phyloP scores from a whole-genome alignment of 495 filamentous ascomycete species.

The Amorphotheca resinae region DNA sequence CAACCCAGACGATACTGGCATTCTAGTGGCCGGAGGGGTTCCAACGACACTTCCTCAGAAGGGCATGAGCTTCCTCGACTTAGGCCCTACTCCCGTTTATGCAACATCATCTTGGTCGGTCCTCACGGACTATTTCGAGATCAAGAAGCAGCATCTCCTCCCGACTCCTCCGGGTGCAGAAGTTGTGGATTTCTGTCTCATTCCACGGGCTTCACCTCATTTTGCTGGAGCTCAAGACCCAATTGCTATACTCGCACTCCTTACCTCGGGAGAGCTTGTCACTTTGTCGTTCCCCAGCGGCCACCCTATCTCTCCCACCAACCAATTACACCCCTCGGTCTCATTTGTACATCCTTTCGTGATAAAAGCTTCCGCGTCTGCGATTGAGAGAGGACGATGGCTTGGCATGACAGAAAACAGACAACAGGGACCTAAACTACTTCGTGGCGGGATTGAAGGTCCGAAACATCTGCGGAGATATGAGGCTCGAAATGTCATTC shows the following conservation, averaged over 20 bases:
- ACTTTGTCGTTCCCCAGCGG: conserved; percentile 87
- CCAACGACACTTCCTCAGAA: conserved; percentile 48
- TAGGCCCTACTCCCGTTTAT: conserved; percentile 81
- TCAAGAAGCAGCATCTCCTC: conserved; percentile 54
- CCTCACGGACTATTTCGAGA: conserved; percentile 62
- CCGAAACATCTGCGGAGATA: conserved; percentile 55
- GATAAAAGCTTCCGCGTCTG: conserved; percentile 50
- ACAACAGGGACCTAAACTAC: conserved; percentile 55
- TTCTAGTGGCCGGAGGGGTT: conserved; percentile 75
- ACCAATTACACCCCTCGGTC: conserved; percentile 74
- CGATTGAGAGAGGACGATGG: conserved; percentile 68
- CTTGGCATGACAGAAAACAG: conserved; percentile 74
- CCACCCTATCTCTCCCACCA: conserved; percentile 78
- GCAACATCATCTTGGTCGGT: conserved; percentile 81
- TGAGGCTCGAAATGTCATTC: conserved; percentile 67
- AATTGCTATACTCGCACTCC: conserved; percentile 63
- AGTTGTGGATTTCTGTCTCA: conserved; percentile 67
- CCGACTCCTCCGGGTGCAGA: conserved; percentile 56
- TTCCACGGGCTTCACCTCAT: conserved; percentile 70
- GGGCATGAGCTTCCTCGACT: conserved; percentile 76
- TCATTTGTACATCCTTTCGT: conserved; percentile 83
- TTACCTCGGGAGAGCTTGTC: conserved; percentile 76
- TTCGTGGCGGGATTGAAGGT: conserved; percentile 64
- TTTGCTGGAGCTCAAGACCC: conserved; percentile 84
- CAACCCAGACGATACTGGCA: conserved; percentile 72